A percentile compares a stretch with the other conserved stretches of the same genome.
phyloP scores from a whole-genome alignment of 495 filamentous ascomycete genomes.

The Glonium stellatum region DNA sequence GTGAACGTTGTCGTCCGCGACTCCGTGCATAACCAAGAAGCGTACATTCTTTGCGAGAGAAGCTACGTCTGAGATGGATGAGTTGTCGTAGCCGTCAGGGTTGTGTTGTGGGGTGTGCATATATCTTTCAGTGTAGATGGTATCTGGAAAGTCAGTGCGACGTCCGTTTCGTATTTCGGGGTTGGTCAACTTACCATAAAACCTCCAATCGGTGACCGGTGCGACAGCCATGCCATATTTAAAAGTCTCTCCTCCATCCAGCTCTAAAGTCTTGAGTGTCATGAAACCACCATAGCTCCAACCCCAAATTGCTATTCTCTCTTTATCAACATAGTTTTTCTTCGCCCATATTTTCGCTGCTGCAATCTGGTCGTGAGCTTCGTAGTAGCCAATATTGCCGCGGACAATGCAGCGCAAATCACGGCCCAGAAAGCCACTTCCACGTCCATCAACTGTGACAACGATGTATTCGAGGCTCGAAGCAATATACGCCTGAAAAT shows the following conservation, averaged over 20 bases:
- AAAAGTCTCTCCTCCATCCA: conserved; percentile 83
- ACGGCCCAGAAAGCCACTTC: conserved; percentile 85
- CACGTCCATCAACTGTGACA: conserved; percentile 88
- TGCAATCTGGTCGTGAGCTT: conserved; percentile 85
- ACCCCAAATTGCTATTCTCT: conserved; percentile 88
- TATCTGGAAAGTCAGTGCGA: conserved; percentile 48
- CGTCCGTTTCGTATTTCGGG: background rate
- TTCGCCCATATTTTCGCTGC: conserved; percentile 78
- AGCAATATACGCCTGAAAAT: conserved; percentile 87
- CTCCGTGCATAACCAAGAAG: conserved; percentile 91
- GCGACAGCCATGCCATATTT: conserved; percentile 96
- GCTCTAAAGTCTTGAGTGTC: conserved; percentile 91
- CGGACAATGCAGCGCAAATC: conserved; percentile 73
- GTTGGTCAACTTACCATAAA: conserved; percentile 53
- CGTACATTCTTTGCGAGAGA: conserved; percentile 67
- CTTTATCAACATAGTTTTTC: conserved; percentile 77
- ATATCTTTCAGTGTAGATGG: conserved; percentile 91
- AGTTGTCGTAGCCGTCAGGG: conserved; percentile 63
- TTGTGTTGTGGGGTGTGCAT: conserved; percentile 91
- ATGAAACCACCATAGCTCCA: conserved; percentile 98
- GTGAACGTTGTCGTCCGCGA: conserved; percentile 94
- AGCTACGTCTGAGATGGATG: conserved; percentile 62
- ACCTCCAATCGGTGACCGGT: conserved; percentile 94
- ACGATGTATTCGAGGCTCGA: conserved; percentile 87
- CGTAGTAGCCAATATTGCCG: conserved; percentile 75